Conservation (phyloP, 2,329 filamentous ascomycete species). For the Alternaria ventricosa region DNA sequence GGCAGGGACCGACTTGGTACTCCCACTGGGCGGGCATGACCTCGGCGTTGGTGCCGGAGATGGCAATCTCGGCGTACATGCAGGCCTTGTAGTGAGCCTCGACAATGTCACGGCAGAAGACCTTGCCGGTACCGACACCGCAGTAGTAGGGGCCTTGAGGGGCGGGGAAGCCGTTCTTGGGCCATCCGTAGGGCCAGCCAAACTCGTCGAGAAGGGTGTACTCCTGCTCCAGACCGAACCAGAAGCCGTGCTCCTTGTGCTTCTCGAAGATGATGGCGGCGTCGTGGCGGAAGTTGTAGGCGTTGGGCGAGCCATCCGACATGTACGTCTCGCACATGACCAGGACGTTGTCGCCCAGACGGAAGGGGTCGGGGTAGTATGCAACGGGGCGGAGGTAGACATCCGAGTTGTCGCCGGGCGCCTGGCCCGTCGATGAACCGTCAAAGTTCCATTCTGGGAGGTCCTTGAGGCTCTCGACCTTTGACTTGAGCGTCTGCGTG, state of each 20-base stretch:
- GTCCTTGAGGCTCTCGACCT: constrained; percentile 65
- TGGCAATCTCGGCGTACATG: constrained; percentile 87
- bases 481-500: constrained; percentile 66
- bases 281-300: constrained; percentile 97
- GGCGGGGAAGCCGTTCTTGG: constrained; percentile 84
- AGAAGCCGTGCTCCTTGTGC: constrained; percentile 82
- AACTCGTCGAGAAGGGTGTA: constrained; percentile 90
- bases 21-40: constrained; percentile 99
- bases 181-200: constrained; percentile 93
- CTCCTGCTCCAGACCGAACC: constrained; percentile 98
- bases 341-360: constrained; percentile 86
- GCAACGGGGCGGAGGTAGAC: constrained; percentile 93
- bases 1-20: constrained; percentile 92
- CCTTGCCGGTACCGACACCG: constrained; percentile 95
- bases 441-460: constrained; percentile 83
- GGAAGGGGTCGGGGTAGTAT: constrained; percentile 91
- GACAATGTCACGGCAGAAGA: constrained; percentile 97
- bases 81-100: constrained; percentile 92
- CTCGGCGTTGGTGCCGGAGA: constrained; percentile 98
- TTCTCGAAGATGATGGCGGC: constrained; percentile 87
- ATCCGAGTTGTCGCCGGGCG: constrained; percentile 93
- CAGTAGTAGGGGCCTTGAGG: constrained; percentile 97
- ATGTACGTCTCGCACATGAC: constrained; percentile 96
- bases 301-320: constrained; percentile 92
- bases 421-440: constrained; percentile 90